Evolutionary conservation across 305 asterid genomes (phyloP).

Genomic region (Withania somnifera): DNA sequence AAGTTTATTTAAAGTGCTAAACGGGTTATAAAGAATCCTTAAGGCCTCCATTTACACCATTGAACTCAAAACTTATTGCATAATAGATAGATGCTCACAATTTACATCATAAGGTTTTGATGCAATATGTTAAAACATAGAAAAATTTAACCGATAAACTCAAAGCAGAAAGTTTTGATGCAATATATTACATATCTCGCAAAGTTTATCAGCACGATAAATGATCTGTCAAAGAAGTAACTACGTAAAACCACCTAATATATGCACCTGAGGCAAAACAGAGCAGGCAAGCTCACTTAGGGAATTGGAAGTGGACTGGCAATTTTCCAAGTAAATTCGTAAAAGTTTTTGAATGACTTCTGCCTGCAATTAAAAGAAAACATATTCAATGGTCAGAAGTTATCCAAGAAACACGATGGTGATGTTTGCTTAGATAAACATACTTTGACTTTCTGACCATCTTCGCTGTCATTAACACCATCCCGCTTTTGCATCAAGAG

Average conservation of each 20-base stretch:
- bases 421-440: constrained; percentile 8
- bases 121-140: background rate
- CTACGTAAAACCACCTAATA: background rate
- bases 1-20: background rate
- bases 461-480: constrained; percentile 28
- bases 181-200: background rate
- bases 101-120: constrained; percentile 3
- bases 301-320: constrained; percentile 51
- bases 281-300: constrained; percentile 66
- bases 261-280: constrained; percentile 57
- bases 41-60: background rate
- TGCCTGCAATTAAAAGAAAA: constrained; percentile 39
- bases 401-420: background rate
- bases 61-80: background rate
- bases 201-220: background rate
- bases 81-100: background rate
- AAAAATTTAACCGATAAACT: background rate
- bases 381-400: background rate
- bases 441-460: constrained; percentile 52
- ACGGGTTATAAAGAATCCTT: background rate
- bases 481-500: constrained; percentile 62
- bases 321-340: constrained; percentile 60
- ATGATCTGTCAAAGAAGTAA: background rate
- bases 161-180: background rate
- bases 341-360: constrained; percentile 74